A percentile compares a stretch with the other conserved stretches of the same genome.
Conservation (phyloP, 202 grass and related monocot genomes). For the Panicum hallii region DNA sequence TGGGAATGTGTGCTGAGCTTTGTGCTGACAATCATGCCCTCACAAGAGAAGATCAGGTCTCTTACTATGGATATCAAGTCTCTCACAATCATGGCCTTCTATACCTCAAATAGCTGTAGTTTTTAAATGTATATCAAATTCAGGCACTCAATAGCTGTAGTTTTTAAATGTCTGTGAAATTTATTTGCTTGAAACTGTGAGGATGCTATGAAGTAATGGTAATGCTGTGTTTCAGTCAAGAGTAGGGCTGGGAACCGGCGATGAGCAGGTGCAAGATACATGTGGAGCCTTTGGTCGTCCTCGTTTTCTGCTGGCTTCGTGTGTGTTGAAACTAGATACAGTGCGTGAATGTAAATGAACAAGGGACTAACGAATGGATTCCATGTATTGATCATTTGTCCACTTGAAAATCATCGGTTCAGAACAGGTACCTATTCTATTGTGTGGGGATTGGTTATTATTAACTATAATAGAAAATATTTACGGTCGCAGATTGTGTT, state of each 20-base stretch:
- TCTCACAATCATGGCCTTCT: too few species aligned
- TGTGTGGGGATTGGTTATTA: too few species aligned
- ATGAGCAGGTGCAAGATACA: not conserved
- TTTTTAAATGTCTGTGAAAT: not conserved
- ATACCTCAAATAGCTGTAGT: too few species aligned
- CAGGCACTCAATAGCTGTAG: not conserved
- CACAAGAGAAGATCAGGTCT: conserved; percentile 92
- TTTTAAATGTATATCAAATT: not conserved
- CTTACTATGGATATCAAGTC: not conserved
- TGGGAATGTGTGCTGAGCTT: conserved; percentile 93
- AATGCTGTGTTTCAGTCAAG: not conserved
- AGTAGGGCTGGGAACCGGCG: not conserved
- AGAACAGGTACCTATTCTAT: too few species aligned
- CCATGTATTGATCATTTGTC: not conserved
- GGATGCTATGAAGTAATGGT: not conserved
- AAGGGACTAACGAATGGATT: not conserved
- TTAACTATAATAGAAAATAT: too few species aligned
- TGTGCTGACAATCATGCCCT: conserved; percentile 89
- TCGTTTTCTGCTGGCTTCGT: not conserved
- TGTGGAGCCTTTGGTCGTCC: not conserved
- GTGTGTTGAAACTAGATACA: not conserved
- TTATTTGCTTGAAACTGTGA: not conserved
- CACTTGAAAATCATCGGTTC: too few species aligned
- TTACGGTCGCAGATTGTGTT: too few species aligned
- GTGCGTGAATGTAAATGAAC: too few species aligned